phyloP scores from a whole-genome alignment of 495 filamentous ascomycete species.

The Jackrogersella minutella region DNA sequence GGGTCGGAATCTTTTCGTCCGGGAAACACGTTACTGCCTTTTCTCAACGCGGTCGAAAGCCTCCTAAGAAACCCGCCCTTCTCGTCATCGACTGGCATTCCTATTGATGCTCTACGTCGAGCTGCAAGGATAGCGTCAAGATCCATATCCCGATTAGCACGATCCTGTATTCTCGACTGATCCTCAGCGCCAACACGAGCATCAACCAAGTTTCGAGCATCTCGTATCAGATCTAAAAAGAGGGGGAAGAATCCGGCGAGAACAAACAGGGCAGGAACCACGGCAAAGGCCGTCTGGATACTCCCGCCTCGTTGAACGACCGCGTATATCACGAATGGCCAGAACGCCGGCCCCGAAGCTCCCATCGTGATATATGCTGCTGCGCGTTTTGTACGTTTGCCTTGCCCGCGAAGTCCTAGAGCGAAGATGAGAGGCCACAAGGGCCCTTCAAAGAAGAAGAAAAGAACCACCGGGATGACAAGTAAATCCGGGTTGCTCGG shows the following conservation, averaged over 20 bases:
- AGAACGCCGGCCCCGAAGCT: conserved; percentile 69
- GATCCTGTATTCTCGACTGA: conserved; percentile 42
- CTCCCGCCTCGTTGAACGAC: conserved; percentile 44
- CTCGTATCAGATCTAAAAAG: conserved; percentile 49
- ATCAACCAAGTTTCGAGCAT: conserved; percentile 51
- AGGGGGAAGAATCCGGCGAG: conserved; percentile 47
- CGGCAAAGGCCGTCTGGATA: conserved; percentile 46
- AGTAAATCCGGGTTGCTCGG: conserved; percentile 60
- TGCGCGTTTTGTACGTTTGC: conserved; percentile 72
- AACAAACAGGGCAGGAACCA: conserved; percentile 49
- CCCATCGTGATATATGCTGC: conserved; percentile 72
- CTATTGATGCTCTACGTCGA: conserved; percentile 39
- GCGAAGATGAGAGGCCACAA: conserved; percentile 78
- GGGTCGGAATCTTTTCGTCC: conserved; percentile 31
- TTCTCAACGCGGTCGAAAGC: conserved; percentile 33
- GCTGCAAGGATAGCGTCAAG: conserved; percentile 43
- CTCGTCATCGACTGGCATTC: conserved; percentile 21
- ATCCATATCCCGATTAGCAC: conserved; percentile 43
- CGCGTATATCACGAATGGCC: conserved; percentile 67
- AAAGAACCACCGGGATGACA: conserved; percentile 65
- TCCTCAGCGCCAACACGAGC: conserved; percentile 41
- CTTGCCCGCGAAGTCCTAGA: conserved; percentile 73
- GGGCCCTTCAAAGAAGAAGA: conserved; percentile 73
- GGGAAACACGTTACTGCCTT: conserved; percentile 18
- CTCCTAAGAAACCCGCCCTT: conserved; percentile 36